Evolutionary conservation across 345 rosid genomes (phyloP).

Genomic region (Anacardium occidentale): DNA sequence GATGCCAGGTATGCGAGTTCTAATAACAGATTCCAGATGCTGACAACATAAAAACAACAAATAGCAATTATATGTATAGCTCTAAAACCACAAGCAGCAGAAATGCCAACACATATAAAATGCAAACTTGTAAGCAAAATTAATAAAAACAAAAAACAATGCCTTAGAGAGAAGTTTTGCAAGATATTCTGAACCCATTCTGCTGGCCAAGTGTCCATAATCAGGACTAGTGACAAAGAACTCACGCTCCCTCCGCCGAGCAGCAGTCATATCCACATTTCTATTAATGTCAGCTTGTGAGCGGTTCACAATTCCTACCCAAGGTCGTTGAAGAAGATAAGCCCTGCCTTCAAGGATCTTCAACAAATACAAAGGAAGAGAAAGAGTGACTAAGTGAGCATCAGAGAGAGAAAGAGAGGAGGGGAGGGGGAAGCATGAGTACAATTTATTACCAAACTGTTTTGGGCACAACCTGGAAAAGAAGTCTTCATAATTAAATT

Average conservation of each 20-base stretch:
- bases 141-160: neutral
- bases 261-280: constrained; percentile 67
- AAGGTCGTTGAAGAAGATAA: constrained; percentile 59
- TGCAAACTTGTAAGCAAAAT: neutral
- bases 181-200: constrained; percentile 78
- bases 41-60: constrained; percentile 25
- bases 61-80: neutral
- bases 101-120: neutral
- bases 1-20: constrained; percentile 64
- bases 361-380: constrained; percentile 6
- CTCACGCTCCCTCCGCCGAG: constrained; percentile 63
- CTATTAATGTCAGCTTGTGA: constrained; percentile 75
- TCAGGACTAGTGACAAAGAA: constrained; percentile 68
- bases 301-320: constrained; percentile 79
- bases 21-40: constrained; percentile 71
- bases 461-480: too few species aligned
- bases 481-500: too few species aligned
- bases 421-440: neutral
- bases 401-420: neutral
- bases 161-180: constrained; percentile 79
- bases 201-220: constrained; percentile 60
- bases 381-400: neutral
- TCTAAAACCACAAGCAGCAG: neutral
- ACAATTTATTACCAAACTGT: too few species aligned
- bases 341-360: constrained; percentile 77